phyloP scores from a whole-genome alignment of 352 stramenopile genomes.

The Phytophthora tubulina region DNA sequence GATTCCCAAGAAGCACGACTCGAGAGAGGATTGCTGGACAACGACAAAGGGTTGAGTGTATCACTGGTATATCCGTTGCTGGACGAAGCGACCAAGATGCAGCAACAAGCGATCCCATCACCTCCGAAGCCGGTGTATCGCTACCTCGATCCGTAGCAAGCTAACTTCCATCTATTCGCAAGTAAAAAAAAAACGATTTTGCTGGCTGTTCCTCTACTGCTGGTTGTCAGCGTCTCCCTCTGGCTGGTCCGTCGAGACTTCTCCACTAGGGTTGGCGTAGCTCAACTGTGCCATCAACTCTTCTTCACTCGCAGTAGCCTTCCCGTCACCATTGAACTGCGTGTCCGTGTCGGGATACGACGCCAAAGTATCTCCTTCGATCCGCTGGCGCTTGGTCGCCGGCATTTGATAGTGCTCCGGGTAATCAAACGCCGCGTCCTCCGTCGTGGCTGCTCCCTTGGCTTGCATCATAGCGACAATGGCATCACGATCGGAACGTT shows the following conservation, averaged over 20 bases:
- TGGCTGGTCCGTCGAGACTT: slow-evolving; percentile 29
- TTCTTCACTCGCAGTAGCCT: slow-evolving; percentile 22
- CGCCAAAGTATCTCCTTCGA: slow-evolving; percentile 67
- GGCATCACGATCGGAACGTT: slow-evolving; percentile 90
- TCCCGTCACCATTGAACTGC: slow-evolving; percentile 48
- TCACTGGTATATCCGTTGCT: slow-evolving; percentile 42
- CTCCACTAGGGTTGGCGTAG: slow-evolving; percentile 61
- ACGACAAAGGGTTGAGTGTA: slow-evolving; percentile 16
- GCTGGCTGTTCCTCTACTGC: slow-evolving; percentile 13
- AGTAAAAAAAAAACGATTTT: slow-evolving; percentile 27
- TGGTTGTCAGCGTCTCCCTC: slow-evolving; percentile 28
- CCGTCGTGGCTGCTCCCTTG: slow-evolving; percentile 61
- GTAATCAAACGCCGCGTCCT: slow-evolving; percentile 80
- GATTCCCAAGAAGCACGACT: slow-evolving; percentile 17
- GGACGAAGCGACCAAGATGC: not conserved
- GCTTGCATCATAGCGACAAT: slow-evolving; percentile 87
- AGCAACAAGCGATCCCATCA: slow-evolving; percentile 19
- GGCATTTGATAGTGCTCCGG: slow-evolving; percentile 83
- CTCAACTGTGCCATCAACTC: slow-evolving; percentile 64
- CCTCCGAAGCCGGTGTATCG: slow-evolving; percentile 54
- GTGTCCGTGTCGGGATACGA: slow-evolving; percentile 80
- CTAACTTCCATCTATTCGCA: slow-evolving; percentile 27
- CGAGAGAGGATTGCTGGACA: slow-evolving; percentile 17
- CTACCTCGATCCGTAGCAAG: slow-evolving; percentile 45
- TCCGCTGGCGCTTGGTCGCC: slow-evolving; percentile 70